These are phyloP conservation scores for Cercospora brassicicola DNA, from an alignment of 2,329 filamentous ascomycete species.

Conservation along the genomic window DNA sequence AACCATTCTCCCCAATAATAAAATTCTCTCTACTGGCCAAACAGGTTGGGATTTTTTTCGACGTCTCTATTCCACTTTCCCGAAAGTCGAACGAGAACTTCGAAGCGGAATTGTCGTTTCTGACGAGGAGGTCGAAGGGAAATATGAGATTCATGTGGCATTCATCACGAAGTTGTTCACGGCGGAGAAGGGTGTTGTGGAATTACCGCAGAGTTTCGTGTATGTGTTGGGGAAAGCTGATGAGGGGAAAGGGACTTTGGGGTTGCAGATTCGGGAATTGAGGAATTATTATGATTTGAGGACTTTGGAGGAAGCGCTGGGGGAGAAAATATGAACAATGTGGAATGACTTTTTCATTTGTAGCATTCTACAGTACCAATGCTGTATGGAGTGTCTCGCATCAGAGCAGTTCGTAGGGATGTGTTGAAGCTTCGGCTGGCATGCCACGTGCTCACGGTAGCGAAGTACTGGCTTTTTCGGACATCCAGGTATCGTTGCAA, in stretches of 20 bases:
- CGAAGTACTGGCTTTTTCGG: background rate
- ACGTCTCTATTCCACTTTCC: slow-evolving; percentile 14
- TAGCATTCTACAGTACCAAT: background rate
- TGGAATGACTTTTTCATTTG: background rate
- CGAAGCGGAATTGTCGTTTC: slow-evolving; percentile 16
- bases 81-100: slow-evolving; percentile 15
- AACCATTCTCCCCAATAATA: slow-evolving; percentile 9
- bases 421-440: background rate
- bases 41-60: slow-evolving; percentile 13
- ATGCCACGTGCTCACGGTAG: background rate
- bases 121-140: background rate
- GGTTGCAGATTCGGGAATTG: slow-evolving; percentile 20
- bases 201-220: slow-evolving; percentile 20
- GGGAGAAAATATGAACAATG: background rate
- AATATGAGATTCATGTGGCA: slow-evolving; percentile 15
- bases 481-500: background rate
- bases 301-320: slow-evolving; percentile 16
- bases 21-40: background rate
- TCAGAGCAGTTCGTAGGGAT: background rate
- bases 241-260: slow-evolving; percentile 15
- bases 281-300: slow-evolving; percentile 25
- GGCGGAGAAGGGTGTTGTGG: background rate
- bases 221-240: slow-evolving; percentile 20
- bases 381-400: background rate
- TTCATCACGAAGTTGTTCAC: slow-evolving; percentile 14